Conservation (phyloP, 371 early-diverging fungal species). For the Mucor lusitanicus region DNA sequence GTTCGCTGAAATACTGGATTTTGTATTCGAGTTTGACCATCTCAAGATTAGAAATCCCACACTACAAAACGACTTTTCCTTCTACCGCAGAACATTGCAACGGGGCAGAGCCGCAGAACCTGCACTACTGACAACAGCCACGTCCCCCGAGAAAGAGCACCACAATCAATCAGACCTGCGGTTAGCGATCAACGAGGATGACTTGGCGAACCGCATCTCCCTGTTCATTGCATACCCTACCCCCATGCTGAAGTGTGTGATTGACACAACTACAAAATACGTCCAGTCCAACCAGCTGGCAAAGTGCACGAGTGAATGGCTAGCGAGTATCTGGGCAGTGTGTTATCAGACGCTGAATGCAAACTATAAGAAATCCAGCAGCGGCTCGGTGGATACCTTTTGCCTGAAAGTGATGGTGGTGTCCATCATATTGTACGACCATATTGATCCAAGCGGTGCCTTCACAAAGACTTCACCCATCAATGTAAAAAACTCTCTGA, state of each 20-base stretch:
- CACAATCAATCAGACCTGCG: slow-evolving; percentile 38
- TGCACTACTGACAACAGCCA: neutral
- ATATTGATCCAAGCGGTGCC: slow-evolving; percentile 81
- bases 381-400: slow-evolving; percentile 25
- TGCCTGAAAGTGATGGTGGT: slow-evolving; percentile 88
- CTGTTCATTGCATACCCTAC: slow-evolving; percentile 94
- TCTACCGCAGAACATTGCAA: slow-evolving; percentile 88
- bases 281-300: slow-evolving; percentile 48
- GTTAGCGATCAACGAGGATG: slow-evolving; percentile 76
- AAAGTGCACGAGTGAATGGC: slow-evolving; percentile 59
- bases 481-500: slow-evolving; percentile 75
- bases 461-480: slow-evolving; percentile 78
- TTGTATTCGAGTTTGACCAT: slow-evolving; percentile 89
- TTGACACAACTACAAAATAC: slow-evolving; percentile 72
- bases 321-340: slow-evolving; percentile 68
- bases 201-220: slow-evolving; percentile 89
- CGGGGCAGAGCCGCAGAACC: slow-evolving; percentile 54
- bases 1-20: slow-evolving; percentile 84
- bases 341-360: slow-evolving; percentile 66
- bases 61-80: slow-evolving; percentile 96
- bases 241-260: slow-evolving; percentile 89
- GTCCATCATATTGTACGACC: slow-evolving; percentile 90
- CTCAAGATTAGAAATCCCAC: slow-evolving; percentile 91
- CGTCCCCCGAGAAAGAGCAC: slow-evolving; percentile 1
- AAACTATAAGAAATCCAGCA: slow-evolving; percentile 49